These are phyloP conservation scores for Emergomyces africanus DNA, from an alignment of 2,329 filamentous ascomycete species.

Conservation along the genomic window DNA sequence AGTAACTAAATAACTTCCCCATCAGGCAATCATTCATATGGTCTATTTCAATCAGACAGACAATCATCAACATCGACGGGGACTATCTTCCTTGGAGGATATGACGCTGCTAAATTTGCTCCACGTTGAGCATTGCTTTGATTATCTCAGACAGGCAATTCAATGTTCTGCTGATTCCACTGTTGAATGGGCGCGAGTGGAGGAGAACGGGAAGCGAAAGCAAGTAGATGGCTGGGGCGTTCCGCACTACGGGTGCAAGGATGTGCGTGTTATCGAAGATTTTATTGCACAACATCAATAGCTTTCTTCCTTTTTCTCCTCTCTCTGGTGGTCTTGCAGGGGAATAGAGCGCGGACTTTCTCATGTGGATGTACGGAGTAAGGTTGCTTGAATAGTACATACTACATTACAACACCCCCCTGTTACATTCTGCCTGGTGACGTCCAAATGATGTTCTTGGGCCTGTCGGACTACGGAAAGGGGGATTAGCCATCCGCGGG, in stretches of 20 bases:
- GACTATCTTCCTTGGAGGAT: background rate
- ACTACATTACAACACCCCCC: too few relatives aligned
- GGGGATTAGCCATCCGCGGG: too few relatives aligned
- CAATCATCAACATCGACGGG: background rate
- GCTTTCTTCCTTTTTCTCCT: background rate
- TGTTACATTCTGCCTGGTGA: too few relatives aligned
- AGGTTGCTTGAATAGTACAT: too few relatives aligned
- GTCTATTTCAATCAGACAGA: background rate
- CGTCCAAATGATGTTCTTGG: too few relatives aligned
- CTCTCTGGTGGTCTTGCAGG: background rate
- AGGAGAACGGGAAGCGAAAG: background rate
- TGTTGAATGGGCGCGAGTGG: constrained; percentile 5
- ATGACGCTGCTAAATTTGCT: background rate
- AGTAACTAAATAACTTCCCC: background rate
- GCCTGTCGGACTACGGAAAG: too few relatives aligned
- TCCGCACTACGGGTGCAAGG: background rate
- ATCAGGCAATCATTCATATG: background rate
- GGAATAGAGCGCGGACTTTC: background rate
- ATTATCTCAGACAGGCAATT: constrained; percentile 9
- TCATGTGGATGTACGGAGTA: background rate
- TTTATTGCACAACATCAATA: background rate
- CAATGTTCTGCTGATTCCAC: constrained; percentile 11
- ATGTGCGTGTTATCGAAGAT: background rate
- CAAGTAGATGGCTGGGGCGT: constrained; percentile 1
- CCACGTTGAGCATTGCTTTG: constrained; percentile 3